These are phyloP conservation scores for Fusarium liriodendri DNA, from an alignment of 2,329 filamentous ascomycete genomes.

Conservation along the genomic window DNA sequence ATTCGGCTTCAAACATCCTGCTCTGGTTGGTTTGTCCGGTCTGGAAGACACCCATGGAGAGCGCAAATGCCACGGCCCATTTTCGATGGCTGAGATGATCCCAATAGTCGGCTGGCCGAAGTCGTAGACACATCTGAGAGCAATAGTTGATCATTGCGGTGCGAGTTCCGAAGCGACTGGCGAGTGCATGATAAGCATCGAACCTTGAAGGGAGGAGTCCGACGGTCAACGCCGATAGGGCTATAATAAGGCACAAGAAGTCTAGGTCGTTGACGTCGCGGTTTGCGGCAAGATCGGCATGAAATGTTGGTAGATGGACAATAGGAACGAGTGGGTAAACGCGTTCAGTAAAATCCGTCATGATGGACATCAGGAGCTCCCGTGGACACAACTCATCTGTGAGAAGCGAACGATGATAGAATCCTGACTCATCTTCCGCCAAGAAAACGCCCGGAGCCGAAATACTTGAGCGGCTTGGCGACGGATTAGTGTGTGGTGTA, in stretches of 20 bases:
- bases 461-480: not conserved
- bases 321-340: slow-evolving; percentile 43
- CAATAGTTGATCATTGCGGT: slow-evolving; percentile 43
- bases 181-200: slow-evolving; percentile 35
- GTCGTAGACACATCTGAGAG: slow-evolving; percentile 38
- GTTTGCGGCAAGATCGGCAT: slow-evolving; percentile 31
- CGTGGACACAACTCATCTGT: slow-evolving; percentile 44
- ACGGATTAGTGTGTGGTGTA: not conserved
- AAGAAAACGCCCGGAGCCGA: not conserved
- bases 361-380: slow-evolving; percentile 32
- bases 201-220: slow-evolving; percentile 44
- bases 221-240: slow-evolving; percentile 39
- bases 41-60: slow-evolving; percentile 48
- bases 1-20: slow-evolving; percentile 51
- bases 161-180: slow-evolving; percentile 38
- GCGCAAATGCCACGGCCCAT: slow-evolving; percentile 48
- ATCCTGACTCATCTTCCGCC: not conserved
- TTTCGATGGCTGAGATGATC: slow-evolving; percentile 48
- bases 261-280: slow-evolving; percentile 39
- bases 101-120: slow-evolving; percentile 39
- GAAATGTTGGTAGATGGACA: slow-evolving; percentile 41
- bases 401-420: slow-evolving; percentile 5
- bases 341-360: slow-evolving; percentile 42
- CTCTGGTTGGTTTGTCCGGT: slow-evolving; percentile 50
- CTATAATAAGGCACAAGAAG: slow-evolving; percentile 41